Conservation (phyloP, 108 stramenopile species). For the Pseudonitzschia delicatissima region DNA sequence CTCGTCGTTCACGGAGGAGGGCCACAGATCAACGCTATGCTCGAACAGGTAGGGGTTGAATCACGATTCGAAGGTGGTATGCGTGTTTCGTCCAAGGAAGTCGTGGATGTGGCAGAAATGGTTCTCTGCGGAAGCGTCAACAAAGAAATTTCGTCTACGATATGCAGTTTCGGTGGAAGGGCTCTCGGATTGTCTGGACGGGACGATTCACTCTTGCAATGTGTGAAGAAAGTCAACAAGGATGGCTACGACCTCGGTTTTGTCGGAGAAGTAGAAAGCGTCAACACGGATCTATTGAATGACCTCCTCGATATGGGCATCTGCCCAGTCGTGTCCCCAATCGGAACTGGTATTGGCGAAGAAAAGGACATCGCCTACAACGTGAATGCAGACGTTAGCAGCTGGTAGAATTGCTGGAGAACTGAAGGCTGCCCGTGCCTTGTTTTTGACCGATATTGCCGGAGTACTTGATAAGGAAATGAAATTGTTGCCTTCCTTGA, state of each 20-base stretch:
- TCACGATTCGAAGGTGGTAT: constrained; percentile 86
- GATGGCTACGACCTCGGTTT: constrained; percentile 77
- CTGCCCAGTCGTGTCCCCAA: constrained; percentile 93
- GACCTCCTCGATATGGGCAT: constrained; percentile 76
- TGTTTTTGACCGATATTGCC: constrained; percentile 96
- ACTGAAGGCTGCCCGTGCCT: constrained; percentile 75
- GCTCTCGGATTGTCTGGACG: constrained; percentile 90
- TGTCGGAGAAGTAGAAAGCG: constrained; percentile 87
- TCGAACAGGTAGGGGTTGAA: constrained; percentile 81
- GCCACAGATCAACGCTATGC: constrained; percentile 87
- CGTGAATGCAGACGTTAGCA: constrained; percentile 97
- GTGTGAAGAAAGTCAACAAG: constrained; percentile 62
- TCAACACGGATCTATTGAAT: constrained; percentile 77
- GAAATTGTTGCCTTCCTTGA: constrained; percentile 69
- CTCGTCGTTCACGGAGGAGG: constrained; percentile 96
- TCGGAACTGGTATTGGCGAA: constrained; percentile 84
- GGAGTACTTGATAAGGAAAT: constrained; percentile 93
- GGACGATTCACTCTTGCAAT: constrained; percentile 85
- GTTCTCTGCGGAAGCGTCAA: constrained; percentile 95
- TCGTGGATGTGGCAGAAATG: constrained; percentile 95
- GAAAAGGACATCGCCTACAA: constrained; percentile 82
- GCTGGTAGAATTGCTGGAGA: constrained; percentile 94
- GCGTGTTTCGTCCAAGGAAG: constrained; percentile 83
- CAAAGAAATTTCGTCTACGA: constrained; percentile 83
- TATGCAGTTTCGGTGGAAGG: constrained; percentile 79